Base-by-base conservation (phyloP, 2,329 filamentous ascomycete genomes). In the Claviceps sp. region DNA sequence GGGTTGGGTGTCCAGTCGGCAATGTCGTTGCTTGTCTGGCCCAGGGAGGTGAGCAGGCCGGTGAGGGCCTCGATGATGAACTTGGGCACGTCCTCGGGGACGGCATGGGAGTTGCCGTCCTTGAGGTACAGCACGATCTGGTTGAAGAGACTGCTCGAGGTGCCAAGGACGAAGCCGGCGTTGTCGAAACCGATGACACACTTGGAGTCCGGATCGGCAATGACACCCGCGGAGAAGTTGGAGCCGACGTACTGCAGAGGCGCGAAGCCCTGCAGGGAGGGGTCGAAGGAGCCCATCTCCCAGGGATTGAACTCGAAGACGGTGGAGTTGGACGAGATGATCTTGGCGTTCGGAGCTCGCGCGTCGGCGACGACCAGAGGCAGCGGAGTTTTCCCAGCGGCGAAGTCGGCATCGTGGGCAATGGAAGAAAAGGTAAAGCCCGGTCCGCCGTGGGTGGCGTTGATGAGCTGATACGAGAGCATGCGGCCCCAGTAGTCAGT, bases 401-500 rank as follows among this genome's bases (percentile, higher is more conserved):
- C 60, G 58, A 78, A 76, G 53, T 64, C 59, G 45, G 66, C 63
- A 50, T 76, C 64, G 44, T 71, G 58, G 68, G 64, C 70, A 59
- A 73, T 72, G 3, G 87, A 93, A 3, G 88, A 94, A 71, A 83
- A 95, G 4, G 89, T 95, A 61, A 85, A 89, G 14, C 72, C 74
- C 14, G 84, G 80, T 0, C 87, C 89, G 40, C 89, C 90, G 54
- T 86, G 69, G 1, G 75, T 76, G 5, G 79, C 85, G 62, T 91
- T 86, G 63, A 95, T 78, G 47, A 95, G 77, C 68, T 95, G 89
- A 67, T 85, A 94, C 1, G 83, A 83, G n/a, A 95, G 75, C 46
- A 86, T 86, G 53, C 89, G 84, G 29, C 86, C 87, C 85, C 89
- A 95, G 66, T 88, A 88, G 69, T 96, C 90, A 0, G 90, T 95